Base-by-base conservation (phyloP, 345 rosid genomes). In the Leavenworthia alabamica region DNA sequence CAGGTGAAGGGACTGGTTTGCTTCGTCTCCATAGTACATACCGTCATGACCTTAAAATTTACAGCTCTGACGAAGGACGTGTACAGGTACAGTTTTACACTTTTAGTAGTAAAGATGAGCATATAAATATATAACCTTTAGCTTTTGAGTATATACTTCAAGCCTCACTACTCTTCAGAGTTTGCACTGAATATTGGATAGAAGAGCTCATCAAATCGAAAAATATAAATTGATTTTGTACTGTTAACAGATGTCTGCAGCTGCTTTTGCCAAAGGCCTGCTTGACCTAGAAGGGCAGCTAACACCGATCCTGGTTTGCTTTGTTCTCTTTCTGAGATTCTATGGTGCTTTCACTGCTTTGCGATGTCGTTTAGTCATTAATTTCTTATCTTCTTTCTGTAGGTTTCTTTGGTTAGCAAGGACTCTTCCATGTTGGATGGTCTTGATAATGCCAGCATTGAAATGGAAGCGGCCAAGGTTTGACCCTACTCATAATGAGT, bases 391-490 rank as follows among this genome's bases (percentile, higher is more conserved):
- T 59, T 19, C 15, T 60, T 80, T 60, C 52, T 73, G 46, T 57
- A 93, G 99, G 99, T 93, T 74, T 94, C 99, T 47, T 91, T 94
- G 72, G 99, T 94, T 75, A 94, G 99, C 83, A 94, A 94, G 78
- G 99, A 94, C 75, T 86, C 99, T 48, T 94, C 99, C 64, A 94
- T 94, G 99, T 70, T 94, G 83, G 99, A 94, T 75, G 99, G 99
- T 45, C 99, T 94, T 46, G 99, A 90, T 37, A 84, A 85, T 77
- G 97, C 96, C 53, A 90, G 97, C 79, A 76, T 48, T 73, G 97
- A 90, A 79, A 94, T 94, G 90, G 90, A 88, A 80, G 89, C 83
- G 72, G 92, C 96, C 44, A 94, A 94, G 99, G 99, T 93, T 61
- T 72, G 68, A 67, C 49, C 60, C 70, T 66, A n/a, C 28, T 57